Conservation (phyloP, 2,329 filamentous ascomycete genomes). For the Xylariaceae sp. region DNA sequence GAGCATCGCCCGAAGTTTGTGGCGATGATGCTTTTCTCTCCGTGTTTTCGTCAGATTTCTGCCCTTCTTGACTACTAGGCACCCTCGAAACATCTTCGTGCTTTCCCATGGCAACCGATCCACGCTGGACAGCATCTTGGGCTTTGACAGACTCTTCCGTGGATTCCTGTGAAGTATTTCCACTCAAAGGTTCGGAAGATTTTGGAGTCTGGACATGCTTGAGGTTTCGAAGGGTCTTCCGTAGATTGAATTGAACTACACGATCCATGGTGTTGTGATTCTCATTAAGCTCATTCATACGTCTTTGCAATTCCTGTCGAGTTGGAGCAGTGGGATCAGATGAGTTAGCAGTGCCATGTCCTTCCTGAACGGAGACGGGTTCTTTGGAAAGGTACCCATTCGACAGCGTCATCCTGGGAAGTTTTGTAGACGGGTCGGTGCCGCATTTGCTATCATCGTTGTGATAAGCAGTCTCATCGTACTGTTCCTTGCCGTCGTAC, state of each 20-base stretch:
- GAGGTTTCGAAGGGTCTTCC: constrained; percentile 20
- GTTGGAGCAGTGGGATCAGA: constrained; percentile 11
- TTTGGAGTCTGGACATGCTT: constrained; percentile 22
- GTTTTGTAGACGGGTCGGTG: background rate
- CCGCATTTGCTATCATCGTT: background rate
- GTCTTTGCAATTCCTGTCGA: constrained; percentile 29
- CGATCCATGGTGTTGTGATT: constrained; percentile 30
- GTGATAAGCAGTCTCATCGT: background rate
- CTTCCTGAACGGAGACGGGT: background rate
- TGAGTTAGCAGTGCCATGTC: background rate
- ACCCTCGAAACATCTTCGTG: background rate
- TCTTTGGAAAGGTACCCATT: background rate
- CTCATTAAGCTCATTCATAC: constrained; percentile 29
- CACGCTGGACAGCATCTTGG: constrained; percentile 33
- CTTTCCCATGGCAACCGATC: background rate
- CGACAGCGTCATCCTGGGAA: constrained; percentile 21
- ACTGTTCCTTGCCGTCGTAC: constrained; percentile 35
- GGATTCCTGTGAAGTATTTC: constrained; percentile 47
- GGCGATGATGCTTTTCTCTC: constrained; percentile 26
- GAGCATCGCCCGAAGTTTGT: constrained; percentile 29
- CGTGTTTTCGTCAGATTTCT: constrained; percentile 20
- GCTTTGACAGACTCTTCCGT: constrained; percentile 45
- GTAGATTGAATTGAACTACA: constrained; percentile 26
- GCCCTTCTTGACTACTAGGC: constrained; percentile 9
- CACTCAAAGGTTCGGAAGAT: constrained; percentile 34